Base-by-base conservation (phyloP, 306 rosid genomes). In the Lagenaria siceraria region DNA sequence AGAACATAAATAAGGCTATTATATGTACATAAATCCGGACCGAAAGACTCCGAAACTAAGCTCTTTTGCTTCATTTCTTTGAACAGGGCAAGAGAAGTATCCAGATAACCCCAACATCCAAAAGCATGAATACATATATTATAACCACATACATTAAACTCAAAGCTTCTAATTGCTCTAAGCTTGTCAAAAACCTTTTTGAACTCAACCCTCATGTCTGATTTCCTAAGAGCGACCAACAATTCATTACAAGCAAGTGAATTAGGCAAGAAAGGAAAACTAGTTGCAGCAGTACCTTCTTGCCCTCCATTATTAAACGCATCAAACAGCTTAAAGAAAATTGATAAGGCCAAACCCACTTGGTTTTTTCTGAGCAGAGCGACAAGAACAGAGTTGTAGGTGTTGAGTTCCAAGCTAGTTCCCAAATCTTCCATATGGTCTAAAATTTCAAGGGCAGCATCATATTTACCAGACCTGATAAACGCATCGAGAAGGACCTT, bases 31-130 rank as follows among this genome's bases (percentile, higher is more conserved):
- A 89, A 81, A 86, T 92, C 97, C 1, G 96, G 97, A 29, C 86
- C 85, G 12, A 82, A 53, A 17, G 84, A 87, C 46, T 54, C 78
- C 46, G 80, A 80, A 76, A 54, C 79, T 63, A 74, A 75, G 15
- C 73, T 84, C 70, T 78, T 83, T 40, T 74, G 79, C 83, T 88
- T 90, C 96, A 92, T 92, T 85, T 90, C 92, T 58, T 81, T 88
- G 77, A 82, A 90, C 18, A 92, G 88, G 21, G 64, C 78, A 18
- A 94, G 73, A 38, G 88, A 84, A 81, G 90, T 80, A 75, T 66
- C 85, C 84, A 92, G 63, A 80, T 94, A 91, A 31, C 97, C 96
- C 98, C 96, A 94, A 82, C 87, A 87, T 33, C 96, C 97, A 82
- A 94, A 92, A 0, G 96, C 93, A 77, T 94, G 84, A 75, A 94